Evolutionary conservation across 1,284 basidiomycete species (phyloP).

Genomic region (Rhodotorula sp.): DNA sequence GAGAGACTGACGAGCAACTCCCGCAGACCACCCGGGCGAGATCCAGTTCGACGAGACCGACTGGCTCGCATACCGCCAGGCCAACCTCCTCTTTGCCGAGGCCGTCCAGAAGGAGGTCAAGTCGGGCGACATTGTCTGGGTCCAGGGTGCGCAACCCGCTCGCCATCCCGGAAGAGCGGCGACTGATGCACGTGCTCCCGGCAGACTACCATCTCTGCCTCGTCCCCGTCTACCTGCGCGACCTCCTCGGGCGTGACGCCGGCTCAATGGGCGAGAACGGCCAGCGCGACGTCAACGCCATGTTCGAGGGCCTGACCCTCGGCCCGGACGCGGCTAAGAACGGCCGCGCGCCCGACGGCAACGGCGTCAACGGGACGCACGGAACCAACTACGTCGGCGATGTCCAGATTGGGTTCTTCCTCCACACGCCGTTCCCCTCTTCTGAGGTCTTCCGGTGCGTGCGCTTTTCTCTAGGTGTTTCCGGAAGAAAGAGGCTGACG

Average conservation of each 20-base stretch:
- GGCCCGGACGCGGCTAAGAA: slow-evolving; percentile 33
- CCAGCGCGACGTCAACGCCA: slow-evolving; percentile 56
- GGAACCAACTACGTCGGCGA: slow-evolving; percentile 41
- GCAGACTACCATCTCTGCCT: slow-evolving; percentile 72
- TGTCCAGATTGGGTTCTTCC: slow-evolving; percentile 95
- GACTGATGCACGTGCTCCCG: not conserved
- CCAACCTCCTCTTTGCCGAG: slow-evolving; percentile 93
- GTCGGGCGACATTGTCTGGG: slow-evolving; percentile 95
- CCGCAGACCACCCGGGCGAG: slow-evolving; percentile 62
- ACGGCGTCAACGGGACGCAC: slow-evolving; percentile 55
- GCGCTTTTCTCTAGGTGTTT: not conserved
- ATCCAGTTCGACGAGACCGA: slow-evolving; percentile 99
- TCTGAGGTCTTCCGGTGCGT: slow-evolving; percentile 93
- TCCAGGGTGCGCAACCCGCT: slow-evolving; percentile 63
- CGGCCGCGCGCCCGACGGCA: slow-evolving; percentile 46
- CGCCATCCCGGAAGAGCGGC: not conserved
- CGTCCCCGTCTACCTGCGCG: slow-evolving; percentile 88
- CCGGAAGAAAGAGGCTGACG: not conserved
- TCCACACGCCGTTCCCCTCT: slow-evolving; percentile 97
- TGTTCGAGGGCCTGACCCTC: slow-evolving; percentile 59
- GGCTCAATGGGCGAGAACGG: slow-evolving; percentile 64
- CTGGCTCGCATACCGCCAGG: slow-evolving; percentile 96
- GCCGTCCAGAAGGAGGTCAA: slow-evolving; percentile 74
- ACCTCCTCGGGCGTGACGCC: slow-evolving; percentile 67
- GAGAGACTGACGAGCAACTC: not conserved